A percentile compares a stretch with the other conserved stretches of the same genome.
phyloP scores from a whole-genome alignment of 257 asterid species.

The Nicotiana noctiflora region DNA sequence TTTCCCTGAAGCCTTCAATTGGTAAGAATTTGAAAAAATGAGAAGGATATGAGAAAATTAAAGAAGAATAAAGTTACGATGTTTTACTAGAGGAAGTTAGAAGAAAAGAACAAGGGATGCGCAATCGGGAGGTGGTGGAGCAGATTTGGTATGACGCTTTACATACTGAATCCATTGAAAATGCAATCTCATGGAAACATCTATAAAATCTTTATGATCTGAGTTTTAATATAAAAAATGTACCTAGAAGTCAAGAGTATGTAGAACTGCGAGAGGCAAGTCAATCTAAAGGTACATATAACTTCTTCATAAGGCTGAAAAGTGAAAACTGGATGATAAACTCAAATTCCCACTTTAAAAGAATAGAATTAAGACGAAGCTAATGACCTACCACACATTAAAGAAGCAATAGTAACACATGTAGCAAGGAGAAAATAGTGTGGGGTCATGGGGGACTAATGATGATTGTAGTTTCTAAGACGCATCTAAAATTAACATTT shows the following conservation, averaged over 20 bases:
- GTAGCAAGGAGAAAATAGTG: neutral
- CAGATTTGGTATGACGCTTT: neutral
- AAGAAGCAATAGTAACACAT: neutral
- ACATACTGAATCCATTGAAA: neutral
- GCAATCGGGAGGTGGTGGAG: neutral
- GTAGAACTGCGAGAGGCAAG: neutral
- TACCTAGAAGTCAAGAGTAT: neutral
- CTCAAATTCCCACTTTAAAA: neutral
- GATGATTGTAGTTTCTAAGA: conserved; percentile 1
- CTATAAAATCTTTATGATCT: neutral
- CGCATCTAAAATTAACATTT: neutral
- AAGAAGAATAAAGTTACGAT: conserved; percentile 2
- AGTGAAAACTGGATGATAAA: neutral
- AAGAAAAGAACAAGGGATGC: neutral
- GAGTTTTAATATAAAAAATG: neutral
- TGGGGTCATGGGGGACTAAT: neutral
- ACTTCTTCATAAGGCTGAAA: neutral
- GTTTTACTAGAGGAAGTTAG: neutral
- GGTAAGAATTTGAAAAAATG: conserved; percentile 1
- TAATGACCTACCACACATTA: neutral
- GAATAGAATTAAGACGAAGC: neutral
- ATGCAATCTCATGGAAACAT: neutral
- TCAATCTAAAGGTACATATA: neutral
- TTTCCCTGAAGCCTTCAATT: conserved; percentile 67
- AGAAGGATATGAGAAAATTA: conserved; percentile 1